Percentiles rank a stretch among this genome's conserved stretches.
phyloP scores from a whole-genome alignment of 495 filamentous ascomycete genomes.

The Penicillium nucicola region DNA sequence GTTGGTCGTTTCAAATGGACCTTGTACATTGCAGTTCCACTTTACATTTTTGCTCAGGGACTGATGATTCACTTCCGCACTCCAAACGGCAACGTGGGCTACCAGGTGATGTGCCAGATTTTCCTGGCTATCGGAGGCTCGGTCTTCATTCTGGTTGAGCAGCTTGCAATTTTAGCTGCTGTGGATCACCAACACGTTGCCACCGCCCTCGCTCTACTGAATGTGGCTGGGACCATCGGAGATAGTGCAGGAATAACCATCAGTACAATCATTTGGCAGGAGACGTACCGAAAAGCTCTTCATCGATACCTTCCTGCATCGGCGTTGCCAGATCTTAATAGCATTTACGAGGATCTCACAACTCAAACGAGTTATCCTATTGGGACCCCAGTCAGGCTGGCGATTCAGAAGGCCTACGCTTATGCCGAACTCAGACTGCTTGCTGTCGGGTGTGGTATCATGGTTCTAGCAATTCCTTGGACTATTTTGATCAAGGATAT shows the following conservation, averaged over 20 bases:
- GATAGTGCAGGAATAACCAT: slow-evolving; percentile 61
- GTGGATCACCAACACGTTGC: slow-evolving; percentile 61
- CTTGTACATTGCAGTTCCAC: slow-evolving; percentile 52
- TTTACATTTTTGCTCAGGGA: slow-evolving; percentile 50
- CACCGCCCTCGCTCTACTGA: slow-evolving; percentile 56
- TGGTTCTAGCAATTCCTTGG: slow-evolving; percentile 38
- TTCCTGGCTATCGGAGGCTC: slow-evolving; percentile 61
- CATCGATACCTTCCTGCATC: slow-evolving; percentile 49
- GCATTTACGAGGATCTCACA: slow-evolving; percentile 49
- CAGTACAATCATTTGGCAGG: slow-evolving; percentile 60
- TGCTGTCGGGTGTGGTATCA: slow-evolving; percentile 41
- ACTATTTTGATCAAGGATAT: slow-evolving; percentile 50
- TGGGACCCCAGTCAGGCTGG: slow-evolving; percentile 43
- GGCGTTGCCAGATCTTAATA: slow-evolving; percentile 25
- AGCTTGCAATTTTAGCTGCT: slow-evolving; percentile 63
- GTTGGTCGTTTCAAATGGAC: slow-evolving; percentile 49
- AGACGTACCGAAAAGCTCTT: slow-evolving; percentile 52
- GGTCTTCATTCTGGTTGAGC: slow-evolving; percentile 55
- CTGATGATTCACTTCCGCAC: slow-evolving; percentile 65
- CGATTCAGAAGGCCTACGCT: slow-evolving; percentile 53
- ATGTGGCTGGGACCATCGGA: slow-evolving; percentile 58
- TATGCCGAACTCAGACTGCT: slow-evolving; percentile 51
- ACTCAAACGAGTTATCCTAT: slow-evolving; percentile 48
- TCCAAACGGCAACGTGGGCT: slow-evolving; percentile 50
- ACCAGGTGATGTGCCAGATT: slow-evolving; percentile 67